Base-by-base conservation (phyloP, 208 protist genomes). In the Wallacemonas sp. region DNA sequence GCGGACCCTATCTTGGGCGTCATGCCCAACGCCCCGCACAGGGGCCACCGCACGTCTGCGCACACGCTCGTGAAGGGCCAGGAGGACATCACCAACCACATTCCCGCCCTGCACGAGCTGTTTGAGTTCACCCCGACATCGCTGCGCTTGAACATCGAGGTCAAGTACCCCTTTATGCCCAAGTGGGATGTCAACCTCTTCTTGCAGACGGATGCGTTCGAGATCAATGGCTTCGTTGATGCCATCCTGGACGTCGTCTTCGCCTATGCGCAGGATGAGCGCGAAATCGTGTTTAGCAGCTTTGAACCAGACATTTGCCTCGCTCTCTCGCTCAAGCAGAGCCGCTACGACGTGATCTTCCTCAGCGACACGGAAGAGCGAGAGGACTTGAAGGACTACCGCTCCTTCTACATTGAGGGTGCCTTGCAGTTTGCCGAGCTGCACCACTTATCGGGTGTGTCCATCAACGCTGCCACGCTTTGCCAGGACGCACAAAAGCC, bases 221-320 rank as follows among this genome's bases (percentile, higher is more conserved):
- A 93, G 68, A 71, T 93, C 34, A 93, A 93, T 74, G 82, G 74
- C 1, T 93, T 90, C 58, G 83, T 88, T 21, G 87, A 90, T 62
- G 66, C 78, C 19, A 85, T 93, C 43, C 65, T 93, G 17, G 68
- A 73, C 19, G 78, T 87, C 17, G 79, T 93, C 33, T 88, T 90
- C 49, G 72, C 71, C 38, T 83, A 78, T 61, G 77, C 74, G 16
- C 68, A 79, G n/a, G 64, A 75, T 19, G 69, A 70, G 3, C 74
- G 87, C 1, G 76, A 88, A 46, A 80, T 93, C 12, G 80, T 76
- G n/a, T 90, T 93, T 60, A 87, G 81, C 70, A 93, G 87, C 60
- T 93, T 93, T 48, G 87, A 93, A 63, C 84, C 87, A 0, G 83
- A 90, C 52, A 69, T 90, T 27, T 93, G 87, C 44, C 55, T 93